Percentiles rank a stretch among this genome's conserved stretches.
Conservation (phyloP, 2,329 filamentous ascomycete genomes). For the Lachnellula occidentalis region DNA sequence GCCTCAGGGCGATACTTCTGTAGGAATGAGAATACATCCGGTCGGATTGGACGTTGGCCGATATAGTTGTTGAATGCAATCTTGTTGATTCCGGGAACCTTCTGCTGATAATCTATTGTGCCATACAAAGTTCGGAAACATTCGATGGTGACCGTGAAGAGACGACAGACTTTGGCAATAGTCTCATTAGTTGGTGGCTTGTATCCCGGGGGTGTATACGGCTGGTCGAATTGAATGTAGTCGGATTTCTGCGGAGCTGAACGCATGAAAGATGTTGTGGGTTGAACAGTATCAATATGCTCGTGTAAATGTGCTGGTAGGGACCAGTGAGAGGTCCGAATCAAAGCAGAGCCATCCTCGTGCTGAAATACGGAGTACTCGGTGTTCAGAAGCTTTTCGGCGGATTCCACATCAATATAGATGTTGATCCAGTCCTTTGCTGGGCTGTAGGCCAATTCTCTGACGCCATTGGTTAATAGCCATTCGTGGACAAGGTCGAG, state of each 20-base stretch:
- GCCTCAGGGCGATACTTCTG: conserved; percentile 14
- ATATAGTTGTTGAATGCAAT: conserved; percentile 25
- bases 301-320: conserved; percentile 51
- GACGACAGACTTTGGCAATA: conserved; percentile 58
- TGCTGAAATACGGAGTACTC: conserved; percentile 49
- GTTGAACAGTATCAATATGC: conserved; percentile 55
- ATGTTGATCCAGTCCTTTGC: conserved; percentile 55
- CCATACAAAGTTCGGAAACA: conserved; percentile 21
- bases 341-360: conserved; percentile 44
- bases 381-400: conserved; percentile 49
- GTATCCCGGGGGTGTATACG: conserved; percentile 29
- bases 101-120: conserved; percentile 13
- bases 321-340: conserved; percentile 52
- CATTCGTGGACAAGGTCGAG: conserved; percentile 48
- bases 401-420: conserved; percentile 43
- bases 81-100: conserved; percentile 16
- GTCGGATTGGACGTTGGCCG: conserved; percentile 18
- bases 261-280: conserved; percentile 54
- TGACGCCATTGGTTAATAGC: conserved; percentile 48
- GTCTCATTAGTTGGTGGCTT: conserved; percentile 26
- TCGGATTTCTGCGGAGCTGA: conserved; percentile 18
- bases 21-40: conserved; percentile 16
- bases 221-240: conserved; percentile 16
- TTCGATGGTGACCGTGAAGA: conserved; percentile 16
- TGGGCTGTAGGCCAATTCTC: conserved; percentile 40